Conservation (phyloP, 2,329 filamentous ascomycete species). For the Monilinia laxa region DNA sequence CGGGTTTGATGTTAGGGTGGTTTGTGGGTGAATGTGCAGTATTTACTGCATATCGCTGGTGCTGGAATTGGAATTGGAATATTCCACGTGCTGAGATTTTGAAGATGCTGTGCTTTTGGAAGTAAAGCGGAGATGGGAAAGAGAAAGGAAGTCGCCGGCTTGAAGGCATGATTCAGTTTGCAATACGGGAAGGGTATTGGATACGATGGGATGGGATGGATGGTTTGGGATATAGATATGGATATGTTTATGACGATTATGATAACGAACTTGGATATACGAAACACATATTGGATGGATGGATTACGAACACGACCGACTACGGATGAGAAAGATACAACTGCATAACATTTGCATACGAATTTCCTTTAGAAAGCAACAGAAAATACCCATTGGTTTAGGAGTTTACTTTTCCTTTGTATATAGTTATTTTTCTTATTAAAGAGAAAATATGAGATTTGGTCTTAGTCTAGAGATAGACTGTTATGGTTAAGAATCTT, state of each 20-base stretch:
- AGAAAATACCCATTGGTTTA: constrained; percentile 18
- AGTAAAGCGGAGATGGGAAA: background rate
- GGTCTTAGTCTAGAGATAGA: background rate
- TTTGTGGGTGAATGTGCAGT: constrained; percentile 11
- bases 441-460: background rate
- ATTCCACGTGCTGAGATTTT: background rate
- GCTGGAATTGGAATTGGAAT: constrained; percentile 6
- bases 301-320: background rate
- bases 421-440: background rate
- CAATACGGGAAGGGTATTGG: background rate
- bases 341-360: constrained; percentile 6
- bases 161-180: constrained; percentile 2
- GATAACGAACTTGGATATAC: constrained; percentile 9
- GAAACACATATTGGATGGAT: background rate
- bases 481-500: background rate
- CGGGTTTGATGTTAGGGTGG: constrained; percentile 18
- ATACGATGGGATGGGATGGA: background rate
- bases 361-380: constrained; percentile 13
- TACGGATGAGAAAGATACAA: background rate
- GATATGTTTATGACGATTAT: background rate
- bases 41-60: background rate
- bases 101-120: constrained; percentile 5
- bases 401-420: constrained; percentile 11
- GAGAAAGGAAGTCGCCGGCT: background rate
- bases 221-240: background rate